Conservation (phyloP, 179 eudicot species). For the Sideroxylon spinosum region DNA sequence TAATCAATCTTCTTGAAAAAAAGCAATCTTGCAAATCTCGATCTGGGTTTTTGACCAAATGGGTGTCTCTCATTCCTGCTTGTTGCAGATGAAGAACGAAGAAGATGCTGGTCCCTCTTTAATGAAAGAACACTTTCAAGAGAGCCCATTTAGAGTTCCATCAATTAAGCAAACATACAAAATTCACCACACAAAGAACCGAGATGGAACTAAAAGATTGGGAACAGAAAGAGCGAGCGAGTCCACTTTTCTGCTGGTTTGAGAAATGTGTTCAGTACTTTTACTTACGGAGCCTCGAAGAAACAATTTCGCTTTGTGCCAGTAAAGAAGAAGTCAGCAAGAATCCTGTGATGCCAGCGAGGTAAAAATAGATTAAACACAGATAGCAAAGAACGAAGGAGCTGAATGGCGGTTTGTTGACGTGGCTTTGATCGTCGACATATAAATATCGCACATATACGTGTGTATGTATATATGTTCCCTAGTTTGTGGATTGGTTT, state of each 20-base stretch:
- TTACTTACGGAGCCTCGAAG: background rate
- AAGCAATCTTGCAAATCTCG: constrained; percentile 57
- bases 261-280: background rate
- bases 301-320: background rate
- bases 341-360: background rate
- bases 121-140: constrained; percentile 53
- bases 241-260: background rate
- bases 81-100: constrained; percentile 31
- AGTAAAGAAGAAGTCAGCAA: constrained; percentile 1
- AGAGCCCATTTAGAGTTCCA: constrained; percentile 70
- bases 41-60: constrained; percentile 49
- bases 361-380: background rate
- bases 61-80: constrained; percentile 32
- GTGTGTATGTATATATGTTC: too few relatives aligned
- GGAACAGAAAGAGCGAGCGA: background rate
- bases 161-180: constrained; percentile 9
- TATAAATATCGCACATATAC: background rate
- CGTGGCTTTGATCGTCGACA: constrained; percentile 10
- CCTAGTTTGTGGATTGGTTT: too few relatives aligned
- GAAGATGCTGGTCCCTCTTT: constrained; percentile 42
- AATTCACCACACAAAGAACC: background rate
- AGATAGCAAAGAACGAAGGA: background rate
- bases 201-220: background rate
- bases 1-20: constrained; percentile 52
- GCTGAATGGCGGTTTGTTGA: background rate